phyloP scores from a whole-genome alignment of 2,329 filamentous ascomycete genomes.

The Teratosphaeria viscida region DNA sequence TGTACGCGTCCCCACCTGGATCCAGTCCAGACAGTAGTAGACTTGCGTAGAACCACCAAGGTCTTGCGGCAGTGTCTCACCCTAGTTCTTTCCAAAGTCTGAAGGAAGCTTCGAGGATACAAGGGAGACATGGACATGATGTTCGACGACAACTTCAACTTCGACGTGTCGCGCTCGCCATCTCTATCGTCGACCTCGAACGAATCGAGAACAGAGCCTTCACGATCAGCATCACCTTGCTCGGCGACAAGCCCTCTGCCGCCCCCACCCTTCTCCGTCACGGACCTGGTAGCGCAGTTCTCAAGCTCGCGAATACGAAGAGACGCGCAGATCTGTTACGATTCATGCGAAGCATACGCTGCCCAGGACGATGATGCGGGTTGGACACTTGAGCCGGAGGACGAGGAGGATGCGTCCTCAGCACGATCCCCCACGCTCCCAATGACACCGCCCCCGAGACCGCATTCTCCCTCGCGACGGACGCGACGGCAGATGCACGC shows the following conservation, averaged over 20 bases:
- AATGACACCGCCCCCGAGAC: slow-evolving; percentile 1
- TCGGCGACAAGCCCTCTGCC: slow-evolving; percentile 15
- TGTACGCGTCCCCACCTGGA: not conserved
- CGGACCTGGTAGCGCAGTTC: slow-evolving; percentile 22
- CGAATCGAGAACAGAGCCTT: slow-evolving; percentile 14
- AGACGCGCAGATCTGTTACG: slow-evolving; percentile 23
- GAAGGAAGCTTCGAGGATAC: not conserved
- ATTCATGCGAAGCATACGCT: slow-evolving; percentile 25
- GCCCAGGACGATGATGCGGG: slow-evolving; percentile 21
- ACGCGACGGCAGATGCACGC: slow-evolving; percentile 32
- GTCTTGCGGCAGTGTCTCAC: not conserved
- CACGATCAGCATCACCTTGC: slow-evolving; percentile 24
- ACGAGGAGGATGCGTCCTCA: slow-evolving; percentile 5
- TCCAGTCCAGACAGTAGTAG: not conserved
- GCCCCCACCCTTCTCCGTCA: slow-evolving; percentile 18
- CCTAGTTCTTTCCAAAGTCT: not conserved
- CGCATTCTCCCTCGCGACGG: slow-evolving; percentile 27
- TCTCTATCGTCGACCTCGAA: slow-evolving; percentile 17
- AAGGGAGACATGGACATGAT: slow-evolving; percentile 6
- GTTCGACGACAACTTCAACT: slow-evolving; percentile 24
- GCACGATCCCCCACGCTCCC: slow-evolving; percentile 3
- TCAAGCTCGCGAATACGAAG: slow-evolving; percentile 16
- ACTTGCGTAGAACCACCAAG: not conserved
- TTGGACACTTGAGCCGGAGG: slow-evolving; percentile 15
- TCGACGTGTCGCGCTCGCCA: slow-evolving; percentile 16